Base-by-base conservation (phyloP, 805 yeast species). In the Danielozyma ontarioensis region DNA sequence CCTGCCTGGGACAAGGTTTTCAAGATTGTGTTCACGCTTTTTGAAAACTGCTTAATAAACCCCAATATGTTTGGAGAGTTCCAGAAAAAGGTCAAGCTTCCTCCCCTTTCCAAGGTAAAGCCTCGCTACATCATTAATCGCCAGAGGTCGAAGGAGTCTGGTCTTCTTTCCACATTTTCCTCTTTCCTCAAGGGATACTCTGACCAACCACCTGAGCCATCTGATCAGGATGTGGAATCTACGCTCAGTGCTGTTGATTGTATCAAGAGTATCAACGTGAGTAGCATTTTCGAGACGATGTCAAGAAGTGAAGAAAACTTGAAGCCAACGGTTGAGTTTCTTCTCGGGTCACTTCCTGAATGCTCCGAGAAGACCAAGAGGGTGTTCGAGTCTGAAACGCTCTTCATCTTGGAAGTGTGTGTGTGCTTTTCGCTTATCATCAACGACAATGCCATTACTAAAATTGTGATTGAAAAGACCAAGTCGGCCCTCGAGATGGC, bases 191-290 rank as follows among this genome's bases (percentile, higher is more conserved):
- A 93, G 42, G 93, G 97, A 13, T 75, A 80, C 37, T 68, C 82
- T 1, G 97, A 88, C 48, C 94, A 86, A 34, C 78, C 84, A 3
- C 80, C 83, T 1, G 97, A 90, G 55, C 99, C 99, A 10, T 76
- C 94, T 2, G 94, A 85, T 36, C 95, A 86, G 50, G 97, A 90
- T 46, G 81, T 93, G 31, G 95, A 88, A 42, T 74, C 85, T 4
- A 85, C 97, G 0, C 56, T 83, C 11, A 80, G 87, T 4, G 83
- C 96, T 0, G 62, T 82, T 27, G 95, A 89, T 44, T 90, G 97
- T 53, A 70, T 90, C 32, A 75, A 75, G 33, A 76, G 90, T 1
- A 78, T 93, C 41, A 73, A 74, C 31, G 61, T 88, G 4, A 56
- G 71, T 3, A 64, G 67, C 1, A 62, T 87, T 1, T 70, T 87